Conservation (phyloP, 2,329 filamentous ascomycete genomes). For the Neonectria magnoliae region DNA sequence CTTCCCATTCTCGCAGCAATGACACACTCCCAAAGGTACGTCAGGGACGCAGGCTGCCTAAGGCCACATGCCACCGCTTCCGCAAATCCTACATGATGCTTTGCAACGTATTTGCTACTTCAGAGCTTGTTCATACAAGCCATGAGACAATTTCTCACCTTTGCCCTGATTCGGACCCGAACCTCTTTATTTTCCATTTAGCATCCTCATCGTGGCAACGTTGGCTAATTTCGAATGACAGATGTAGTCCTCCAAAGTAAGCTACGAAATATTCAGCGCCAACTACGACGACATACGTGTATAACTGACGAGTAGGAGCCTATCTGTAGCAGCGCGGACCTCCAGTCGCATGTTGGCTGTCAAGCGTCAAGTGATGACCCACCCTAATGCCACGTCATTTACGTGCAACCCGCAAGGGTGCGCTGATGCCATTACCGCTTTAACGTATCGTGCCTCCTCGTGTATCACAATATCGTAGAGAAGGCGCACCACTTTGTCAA, state of each 20-base stretch:
- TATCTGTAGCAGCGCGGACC: too few species aligned
- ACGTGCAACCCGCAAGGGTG: too few species aligned
- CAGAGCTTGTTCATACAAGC: background rate
- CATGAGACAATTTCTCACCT: constrained; percentile 54
- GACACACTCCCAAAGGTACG: constrained; percentile 99
- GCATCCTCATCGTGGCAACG: background rate
- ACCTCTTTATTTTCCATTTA: constrained; percentile 1
- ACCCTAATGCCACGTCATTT: too few species aligned
- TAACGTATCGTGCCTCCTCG: too few species aligned
- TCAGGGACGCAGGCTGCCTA: constrained; percentile 38
- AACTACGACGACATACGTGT: too few species aligned
- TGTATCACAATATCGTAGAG: too few species aligned
- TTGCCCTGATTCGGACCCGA: constrained; percentile 75
- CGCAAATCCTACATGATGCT: background rate
- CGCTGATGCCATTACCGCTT: too few species aligned
- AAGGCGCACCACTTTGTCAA: too few species aligned
- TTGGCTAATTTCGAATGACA: constrained; percentile 51
- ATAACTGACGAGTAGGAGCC: too few species aligned
- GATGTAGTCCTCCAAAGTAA: constrained; percentile 99
- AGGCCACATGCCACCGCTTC: background rate
- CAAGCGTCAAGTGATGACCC: too few species aligned
- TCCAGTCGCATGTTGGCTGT: too few species aligned
- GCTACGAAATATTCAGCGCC: constrained; percentile 62
- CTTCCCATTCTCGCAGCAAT: constrained; percentile 84
- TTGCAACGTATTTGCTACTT: constrained; percentile 2